Base-by-base conservation (phyloP, 1,284 basidiomycete genomes). In the Moesziomyces parantarcticus region DNA sequence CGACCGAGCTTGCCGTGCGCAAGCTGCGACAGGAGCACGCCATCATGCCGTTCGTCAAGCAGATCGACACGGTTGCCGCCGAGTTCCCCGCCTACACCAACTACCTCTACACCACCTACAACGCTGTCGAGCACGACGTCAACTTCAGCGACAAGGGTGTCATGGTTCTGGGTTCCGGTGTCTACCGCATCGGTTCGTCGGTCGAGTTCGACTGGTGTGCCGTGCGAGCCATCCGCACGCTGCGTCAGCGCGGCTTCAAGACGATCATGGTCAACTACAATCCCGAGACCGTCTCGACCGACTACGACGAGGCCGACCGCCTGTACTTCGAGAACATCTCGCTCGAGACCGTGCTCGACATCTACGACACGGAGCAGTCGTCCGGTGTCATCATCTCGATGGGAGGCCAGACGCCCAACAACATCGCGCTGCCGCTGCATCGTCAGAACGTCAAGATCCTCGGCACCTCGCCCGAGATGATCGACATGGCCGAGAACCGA, bases 191-290 rank as follows among this genome's bases (percentile, higher is more conserved):
- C 79, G 96, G 97, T 36, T 97, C 94, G 1, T 97, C 94, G 2
- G 97, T 99, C 85, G 97, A 99, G 86, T 99, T 99, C 85, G 96
- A 99, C 85, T 99, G 96, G 97, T 99, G 96, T 85, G 96, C 96
- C 20, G 97, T 99, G 51, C 91, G 95, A 52, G 94, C 95, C 26
- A 97, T 98, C 85, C 88, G 96, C 74, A 98, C 96, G 1, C 88
- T 99, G 43, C 92, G 96, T 62, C 92, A 96, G 45, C 91, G 92
- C 82, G 94, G 94, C n/a, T 87, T 93, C 71, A 94, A 93, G 82
- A 98, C 97, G 9, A 90, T 98, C 86, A 99, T 98, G 97, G 92
- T 99, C 86, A 99, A 98, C 87, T 98, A 98, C 86, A 98, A 98
- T 85, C 96, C 96, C 23, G 97, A 99, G 87, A 99, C 96, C 0